phyloP scores from a whole-genome alignment of 2,329 filamentous ascomycete genomes.

The Stachybotrys chartarum region DNA sequence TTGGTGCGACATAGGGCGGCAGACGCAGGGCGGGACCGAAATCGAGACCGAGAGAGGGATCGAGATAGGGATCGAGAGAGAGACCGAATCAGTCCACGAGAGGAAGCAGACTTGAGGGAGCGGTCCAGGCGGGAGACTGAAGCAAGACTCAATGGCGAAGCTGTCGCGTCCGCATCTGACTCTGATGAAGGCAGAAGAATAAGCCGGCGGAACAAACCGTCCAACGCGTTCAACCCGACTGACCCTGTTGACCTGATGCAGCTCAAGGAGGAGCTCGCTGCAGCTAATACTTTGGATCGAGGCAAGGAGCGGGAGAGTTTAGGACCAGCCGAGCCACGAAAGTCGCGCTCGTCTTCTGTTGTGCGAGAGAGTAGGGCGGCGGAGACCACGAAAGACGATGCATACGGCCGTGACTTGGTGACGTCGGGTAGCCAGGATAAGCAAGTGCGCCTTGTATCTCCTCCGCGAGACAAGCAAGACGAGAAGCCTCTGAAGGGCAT shows the following conservation, averaged over 20 bases:
- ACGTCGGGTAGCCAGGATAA: slow-evolving; percentile 30
- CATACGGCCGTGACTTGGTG: slow-evolving; percentile 34
- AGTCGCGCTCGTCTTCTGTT: slow-evolving; percentile 14
- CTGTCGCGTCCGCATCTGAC: slow-evolving; percentile 24
- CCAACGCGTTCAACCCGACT: slow-evolving; percentile 43
- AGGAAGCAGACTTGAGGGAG: slow-evolving; percentile 12
- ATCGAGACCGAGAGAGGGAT: slow-evolving; percentile 6
- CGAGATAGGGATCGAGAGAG: slow-evolving; percentile 2
- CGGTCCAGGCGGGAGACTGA: slow-evolving; percentile 31
- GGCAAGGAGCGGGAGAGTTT: slow-evolving; percentile 14
- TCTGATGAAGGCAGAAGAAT: slow-evolving; percentile 33
- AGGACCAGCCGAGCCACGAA: slow-evolving; percentile 14
- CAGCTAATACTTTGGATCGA: slow-evolving; percentile 23
- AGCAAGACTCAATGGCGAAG: slow-evolving; percentile 27
- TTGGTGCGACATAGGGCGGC: slow-evolving; percentile 5
- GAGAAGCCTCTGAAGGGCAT: slow-evolving; percentile 74
- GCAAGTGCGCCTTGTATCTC: slow-evolving; percentile 64
- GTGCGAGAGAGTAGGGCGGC: slow-evolving; percentile 5
- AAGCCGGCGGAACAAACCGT: slow-evolving; percentile 28
- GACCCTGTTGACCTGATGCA: slow-evolving; percentile 42
- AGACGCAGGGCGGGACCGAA: slow-evolving; percentile 1
- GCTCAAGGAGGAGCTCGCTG: slow-evolving; percentile 42
- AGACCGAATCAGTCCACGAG: neutral
- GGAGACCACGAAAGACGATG: slow-evolving; percentile 20
- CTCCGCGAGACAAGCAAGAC: slow-evolving; percentile 56